phyloP scores from a whole-genome alignment of 2,329 filamentous ascomycete genomes.

The Aspergillus oerlinghausenensis region DNA sequence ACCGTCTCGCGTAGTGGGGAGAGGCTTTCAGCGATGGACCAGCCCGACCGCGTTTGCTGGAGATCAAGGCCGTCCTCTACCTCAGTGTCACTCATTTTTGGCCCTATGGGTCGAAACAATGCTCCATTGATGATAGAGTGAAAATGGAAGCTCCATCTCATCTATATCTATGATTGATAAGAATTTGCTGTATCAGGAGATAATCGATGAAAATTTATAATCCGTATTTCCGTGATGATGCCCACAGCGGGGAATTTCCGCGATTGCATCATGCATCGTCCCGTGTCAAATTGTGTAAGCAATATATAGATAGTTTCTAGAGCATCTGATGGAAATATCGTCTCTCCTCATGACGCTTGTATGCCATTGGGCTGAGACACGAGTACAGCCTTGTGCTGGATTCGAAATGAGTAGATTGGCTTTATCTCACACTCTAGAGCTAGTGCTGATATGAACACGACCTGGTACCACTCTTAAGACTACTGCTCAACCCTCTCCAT shows the following conservation, averaged over 20 bases:
- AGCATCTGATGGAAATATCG: too few species aligned
- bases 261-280: neutral
- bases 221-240: neutral
- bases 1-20: conserved; percentile 24
- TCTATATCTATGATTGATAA: neutral
- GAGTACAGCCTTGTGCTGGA: too few species aligned
- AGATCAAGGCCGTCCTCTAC: neutral
- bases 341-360: too few species aligned
- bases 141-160: neutral
- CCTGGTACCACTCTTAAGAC: neutral
- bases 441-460: too few species aligned
- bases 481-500: neutral
- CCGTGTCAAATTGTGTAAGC: too few species aligned
- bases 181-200: neutral
- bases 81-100: neutral
- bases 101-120: neutral
- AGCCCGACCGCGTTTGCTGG: conserved; percentile 10
- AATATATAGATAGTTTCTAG: too few species aligned
- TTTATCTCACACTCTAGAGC: too few species aligned
- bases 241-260: neutral
- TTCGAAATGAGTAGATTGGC: too few species aligned
- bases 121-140: neutral
- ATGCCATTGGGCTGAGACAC: too few species aligned
- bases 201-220: neutral
- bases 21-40: conserved; percentile 18